Conservation (phyloP, 2,329 filamentous ascomycete genomes). For the Penicillium janthinellum region DNA sequence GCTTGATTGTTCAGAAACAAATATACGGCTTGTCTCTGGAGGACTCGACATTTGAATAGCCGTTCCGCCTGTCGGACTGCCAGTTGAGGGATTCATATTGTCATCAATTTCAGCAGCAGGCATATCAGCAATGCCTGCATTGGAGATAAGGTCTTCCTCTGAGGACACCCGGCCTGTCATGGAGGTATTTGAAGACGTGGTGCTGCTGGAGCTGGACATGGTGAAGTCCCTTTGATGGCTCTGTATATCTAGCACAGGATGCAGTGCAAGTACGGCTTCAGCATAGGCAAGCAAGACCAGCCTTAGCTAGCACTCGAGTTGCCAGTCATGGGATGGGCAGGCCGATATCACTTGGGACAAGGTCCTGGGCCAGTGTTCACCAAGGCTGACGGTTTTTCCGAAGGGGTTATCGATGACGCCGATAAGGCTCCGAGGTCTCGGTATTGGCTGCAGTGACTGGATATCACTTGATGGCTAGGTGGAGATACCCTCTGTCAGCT, state of each 20-base stretch:
- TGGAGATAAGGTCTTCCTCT: background rate
- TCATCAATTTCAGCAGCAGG: background rate
- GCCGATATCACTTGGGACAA: background rate
- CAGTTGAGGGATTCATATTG: background rate
- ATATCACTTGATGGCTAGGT: background rate
- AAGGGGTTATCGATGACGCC: background rate
- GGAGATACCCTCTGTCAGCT: background rate
- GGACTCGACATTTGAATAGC: background rate
- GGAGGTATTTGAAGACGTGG: conserved; percentile 8
- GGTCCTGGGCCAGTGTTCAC: background rate
- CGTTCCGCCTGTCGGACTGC: background rate
- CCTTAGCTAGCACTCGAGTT: background rate
- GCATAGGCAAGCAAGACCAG: conserved; percentile 1
- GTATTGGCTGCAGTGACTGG: background rate
- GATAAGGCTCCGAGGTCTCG: background rate
- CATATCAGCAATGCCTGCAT: background rate
- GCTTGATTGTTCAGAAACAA: background rate
- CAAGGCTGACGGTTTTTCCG: background rate
- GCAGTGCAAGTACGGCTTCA: conserved; percentile 1
- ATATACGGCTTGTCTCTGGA: background rate
- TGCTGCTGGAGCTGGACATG: conserved; percentile 14
- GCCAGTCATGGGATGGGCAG: background rate
- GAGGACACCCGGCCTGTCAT: background rate
- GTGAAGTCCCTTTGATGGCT: background rate
- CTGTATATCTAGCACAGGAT: background rate